These are phyloP conservation scores for Aspergillus luchuensis DNA, from an alignment of 2,329 filamentous ascomycete genomes.

Conservation along the genomic window DNA sequence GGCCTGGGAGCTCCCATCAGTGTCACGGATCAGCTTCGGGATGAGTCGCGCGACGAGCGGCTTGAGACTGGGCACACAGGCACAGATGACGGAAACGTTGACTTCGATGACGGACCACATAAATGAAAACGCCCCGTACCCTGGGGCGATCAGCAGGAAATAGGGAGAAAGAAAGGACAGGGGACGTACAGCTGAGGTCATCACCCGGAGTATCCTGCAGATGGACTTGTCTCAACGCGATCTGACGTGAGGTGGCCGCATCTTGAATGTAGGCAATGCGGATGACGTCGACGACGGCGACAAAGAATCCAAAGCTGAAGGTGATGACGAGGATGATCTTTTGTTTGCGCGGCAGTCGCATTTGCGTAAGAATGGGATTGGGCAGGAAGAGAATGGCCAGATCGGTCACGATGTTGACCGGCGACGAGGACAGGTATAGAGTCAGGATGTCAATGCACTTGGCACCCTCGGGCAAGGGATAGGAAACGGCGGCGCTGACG, in stretches of 20 bases:
- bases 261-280: constrained; percentile 87
- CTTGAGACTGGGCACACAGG: constrained; percentile 89
- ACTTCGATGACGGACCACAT: constrained; percentile 96
- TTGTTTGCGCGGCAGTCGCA: constrained; percentile 81
- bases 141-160: constrained; percentile 49
- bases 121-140: constrained; percentile 79
- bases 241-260: constrained; percentile 53
- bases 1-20: constrained; percentile 30
- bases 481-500: constrained; percentile 66
- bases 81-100: constrained; percentile 85
- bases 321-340: constrained; percentile 85
- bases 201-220: constrained; percentile 44
- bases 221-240: constrained; percentile 30
- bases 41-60: constrained; percentile 71
- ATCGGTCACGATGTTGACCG: constrained; percentile 90
- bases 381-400: constrained; percentile 83
- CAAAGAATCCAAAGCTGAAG: constrained; percentile 84
- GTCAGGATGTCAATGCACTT: constrained; percentile 64
- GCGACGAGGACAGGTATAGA: constrained; percentile 72
- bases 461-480: constrained; percentile 48
- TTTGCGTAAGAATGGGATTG: constrained; percentile 82
- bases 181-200: constrained; percentile 54
- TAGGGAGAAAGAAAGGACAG: background rate
- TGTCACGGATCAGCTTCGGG: constrained; percentile 58
- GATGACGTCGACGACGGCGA: constrained; percentile 83